Base-by-base conservation (phyloP, 208 protist species). In the Leptomonas pyrrhocoris region DNA sequence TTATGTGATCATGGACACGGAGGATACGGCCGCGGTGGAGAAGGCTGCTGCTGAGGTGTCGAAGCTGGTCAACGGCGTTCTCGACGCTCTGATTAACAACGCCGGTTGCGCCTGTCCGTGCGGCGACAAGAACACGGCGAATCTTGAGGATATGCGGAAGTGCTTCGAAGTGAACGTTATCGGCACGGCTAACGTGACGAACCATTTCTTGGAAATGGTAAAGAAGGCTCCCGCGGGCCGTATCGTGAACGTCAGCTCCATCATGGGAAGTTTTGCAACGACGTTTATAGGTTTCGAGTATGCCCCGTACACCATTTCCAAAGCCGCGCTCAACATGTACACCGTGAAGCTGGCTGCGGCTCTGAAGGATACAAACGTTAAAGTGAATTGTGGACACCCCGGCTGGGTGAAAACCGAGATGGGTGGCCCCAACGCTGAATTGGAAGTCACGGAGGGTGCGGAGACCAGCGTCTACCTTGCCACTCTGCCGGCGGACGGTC, bases 251-350 rank as follows among this genome's bases (percentile, higher is more conserved):
- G 74, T 94, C 28, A 69, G 80, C 38, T 87, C 89, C 15, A 82
- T 83, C 48, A 88, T 91, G 79, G 88, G 74, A 43, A 90, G 83
- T 45, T 78, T 84, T n/a, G n/a, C 63, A 27, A 50, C 76, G 13
- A 31, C 73, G 34, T 16, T 51, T 8, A 43, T 28, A 16, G 28
- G 51, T 2, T 42, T 83, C 23, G 65, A 61, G 11, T 58, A 50
- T 16, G 68, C 61, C 16, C 63, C 83, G 1, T 94, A 92, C 75
- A 86, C 74, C 36, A 68, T 79, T 25, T 87, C 81, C 25, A 94
- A 92, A 76, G 75, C 89, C n/a, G 85, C 86, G 25, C 68, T 94
- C 38, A 94, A 94, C 74, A 89, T 92, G 84, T 90, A 94, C 80
- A 92, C 89, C n/a, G 79, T 82, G 59, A 85, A 84, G 61, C 75